These are phyloP conservation scores for Silene uniflora DNA, from an alignment of 148 eudicot species.

Conservation along the genomic window DNA sequence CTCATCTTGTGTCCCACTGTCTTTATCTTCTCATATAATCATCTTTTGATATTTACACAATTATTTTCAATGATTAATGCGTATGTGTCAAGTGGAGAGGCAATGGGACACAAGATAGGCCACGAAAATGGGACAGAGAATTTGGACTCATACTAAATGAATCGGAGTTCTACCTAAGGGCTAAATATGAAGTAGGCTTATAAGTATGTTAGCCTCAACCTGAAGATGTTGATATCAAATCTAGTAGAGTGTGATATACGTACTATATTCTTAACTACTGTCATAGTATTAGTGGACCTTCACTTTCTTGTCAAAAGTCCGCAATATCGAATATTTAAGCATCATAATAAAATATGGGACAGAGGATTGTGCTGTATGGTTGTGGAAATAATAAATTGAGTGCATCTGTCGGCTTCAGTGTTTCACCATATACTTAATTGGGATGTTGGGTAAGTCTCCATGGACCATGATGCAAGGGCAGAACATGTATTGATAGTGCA, in stretches of 20 bases:
- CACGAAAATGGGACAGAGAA: too few relatives aligned
- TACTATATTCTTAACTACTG: neutral
- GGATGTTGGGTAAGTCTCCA: neutral
- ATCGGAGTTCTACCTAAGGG: too few relatives aligned
- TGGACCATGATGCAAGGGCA: neutral
- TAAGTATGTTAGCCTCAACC: neutral
- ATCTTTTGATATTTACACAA: too few relatives aligned
- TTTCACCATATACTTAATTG: neutral
- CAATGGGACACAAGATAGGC: too few relatives aligned
- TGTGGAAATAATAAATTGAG: neutral
- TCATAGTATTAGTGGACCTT: neutral
- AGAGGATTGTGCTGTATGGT: neutral
- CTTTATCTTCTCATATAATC: too few relatives aligned
- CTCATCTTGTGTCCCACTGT: too few relatives aligned
- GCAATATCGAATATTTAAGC: neutral
- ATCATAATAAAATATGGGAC: neutral
- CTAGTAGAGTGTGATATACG: constrained; percentile 1
- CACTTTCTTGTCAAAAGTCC: neutral
- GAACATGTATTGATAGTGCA: constrained; percentile 3
- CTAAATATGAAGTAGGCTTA: neutral
- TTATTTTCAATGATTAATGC: too few relatives aligned
- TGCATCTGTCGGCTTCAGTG: neutral
- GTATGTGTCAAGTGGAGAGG: too few relatives aligned
- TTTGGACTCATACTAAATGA: too few relatives aligned
- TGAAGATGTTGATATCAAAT: neutral